Base-by-base conservation (phyloP, 805 yeast species). In the Lachancea waltii region DNA sequence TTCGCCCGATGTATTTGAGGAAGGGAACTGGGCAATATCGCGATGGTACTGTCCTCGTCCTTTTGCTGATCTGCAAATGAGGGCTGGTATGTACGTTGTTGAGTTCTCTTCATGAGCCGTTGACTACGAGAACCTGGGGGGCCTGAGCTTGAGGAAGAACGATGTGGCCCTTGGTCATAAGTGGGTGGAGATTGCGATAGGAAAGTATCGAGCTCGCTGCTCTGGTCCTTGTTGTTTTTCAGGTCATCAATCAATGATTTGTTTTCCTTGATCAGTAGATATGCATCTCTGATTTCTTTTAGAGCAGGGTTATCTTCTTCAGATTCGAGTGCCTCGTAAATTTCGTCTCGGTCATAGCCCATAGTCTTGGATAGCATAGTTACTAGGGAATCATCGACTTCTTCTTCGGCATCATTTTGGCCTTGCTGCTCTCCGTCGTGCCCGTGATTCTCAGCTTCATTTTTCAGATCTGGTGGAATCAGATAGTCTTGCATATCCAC, bases 1-100 rank as follows among this genome's bases (percentile, higher is more conserved):
- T 75, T 85, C 1, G 97, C 97, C 34, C 95, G 71, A 56, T 90
- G 97, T 35, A 90, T 85, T 45, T 90, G 86, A 3, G 98, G 97
- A 51, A 92, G 70, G 4, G 97, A 87, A 3, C 95, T 81, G 5
- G 98, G 97, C 44, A 92, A 65, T 17, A 90, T 85, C 2, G 97
- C 95, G 45, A 92, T 89, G 2, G 95, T 85, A 17, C 92, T 81
- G 48, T 78, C 63, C 19, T 61, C 54, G 38, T 60, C 67, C 33
- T 53, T 54, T 18, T 47, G 22, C 47, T 46, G 48, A 45, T 63
- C 56, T 31, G 38, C 44, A 53, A 57, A 56, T 18, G 57, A 50
- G 7, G 55, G 44, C 52, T 65, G 54, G 58, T 58, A 44, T 36
- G 58, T 51, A 49, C 67, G 46, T 50, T 62, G 54, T 47, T 56